These are phyloP conservation scores for Xerocomellus chrysenteron DNA, from an alignment of 768 basidiomycete species.

Conservation along the genomic window DNA sequence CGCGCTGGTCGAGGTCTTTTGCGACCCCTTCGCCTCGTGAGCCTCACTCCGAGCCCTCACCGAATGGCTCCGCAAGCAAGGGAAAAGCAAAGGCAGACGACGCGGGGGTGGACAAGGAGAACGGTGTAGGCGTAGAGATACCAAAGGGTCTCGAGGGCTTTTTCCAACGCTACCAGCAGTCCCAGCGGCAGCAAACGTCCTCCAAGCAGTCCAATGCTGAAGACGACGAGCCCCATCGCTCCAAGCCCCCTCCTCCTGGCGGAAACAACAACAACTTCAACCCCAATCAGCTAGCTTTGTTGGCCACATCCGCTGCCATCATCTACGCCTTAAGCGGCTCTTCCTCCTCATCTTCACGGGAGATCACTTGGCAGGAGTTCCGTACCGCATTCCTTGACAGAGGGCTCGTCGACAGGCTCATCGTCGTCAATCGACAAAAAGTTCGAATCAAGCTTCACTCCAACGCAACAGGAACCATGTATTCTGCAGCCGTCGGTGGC, in stretches of 20 bases:
- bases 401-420: constrained; percentile 90
- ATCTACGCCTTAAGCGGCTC: constrained; percentile 58
- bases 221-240: constrained; percentile 34
- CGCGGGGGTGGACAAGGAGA: constrained; percentile 32
- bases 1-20: constrained; percentile 41
- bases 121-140: constrained; percentile 38
- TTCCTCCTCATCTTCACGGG: constrained; percentile 56
- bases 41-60: constrained; percentile 27
- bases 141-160: constrained; percentile 76
- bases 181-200: constrained; percentile 33
- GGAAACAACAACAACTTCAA: constrained; percentile 51
- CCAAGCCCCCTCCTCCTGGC: constrained; percentile 50
- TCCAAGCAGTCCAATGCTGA: constrained; percentile 29
- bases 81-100: constrained; percentile 36
- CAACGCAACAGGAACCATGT: constrained; percentile 79
- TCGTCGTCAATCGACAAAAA: constrained; percentile 85
- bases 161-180: constrained; percentile 62
- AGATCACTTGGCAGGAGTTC: constrained; percentile 99
- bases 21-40: constrained; percentile 46
- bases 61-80: constrained; percentile 24
- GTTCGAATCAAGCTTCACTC: constrained; percentile 93
- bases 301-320: constrained; percentile 59
- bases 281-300: constrained; percentile 54
- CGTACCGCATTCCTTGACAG: constrained; percentile 95
- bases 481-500: constrained; percentile 54